These are phyloP conservation scores for Trichophyton mentagrophytes DNA, from an alignment of 2,329 filamentous ascomycete genomes.

Conservation along the genomic window DNA sequence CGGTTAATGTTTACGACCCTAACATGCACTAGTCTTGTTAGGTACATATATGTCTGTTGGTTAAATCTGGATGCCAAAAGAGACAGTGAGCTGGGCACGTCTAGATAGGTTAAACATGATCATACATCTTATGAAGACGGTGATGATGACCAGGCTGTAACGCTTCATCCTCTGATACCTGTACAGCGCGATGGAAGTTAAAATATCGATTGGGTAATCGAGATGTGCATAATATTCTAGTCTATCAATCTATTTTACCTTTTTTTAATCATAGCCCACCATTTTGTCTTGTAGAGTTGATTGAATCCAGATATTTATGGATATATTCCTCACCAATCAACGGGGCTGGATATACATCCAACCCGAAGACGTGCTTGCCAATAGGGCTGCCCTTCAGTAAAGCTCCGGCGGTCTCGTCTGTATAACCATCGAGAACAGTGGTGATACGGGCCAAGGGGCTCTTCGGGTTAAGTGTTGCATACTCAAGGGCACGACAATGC, in stretches of 20 bases:
- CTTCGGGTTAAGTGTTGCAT: not conserved
- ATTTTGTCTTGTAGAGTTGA: not conserved
- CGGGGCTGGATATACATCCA: not conserved
- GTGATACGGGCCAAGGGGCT: not conserved
- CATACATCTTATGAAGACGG: too few relatives aligned
- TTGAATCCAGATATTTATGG: not conserved
- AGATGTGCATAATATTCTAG: not conserved
- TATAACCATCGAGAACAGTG: constrained; percentile 1
- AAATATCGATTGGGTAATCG: not conserved
- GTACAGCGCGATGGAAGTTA: too few relatives aligned
- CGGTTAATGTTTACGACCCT: constrained; percentile 25
- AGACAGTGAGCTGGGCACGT: too few relatives aligned
- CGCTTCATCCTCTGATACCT: too few relatives aligned
- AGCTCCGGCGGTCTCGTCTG: not conserved
- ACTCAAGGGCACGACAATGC: not conserved
- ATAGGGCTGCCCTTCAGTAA: not conserved
- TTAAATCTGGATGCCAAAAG: not conserved
- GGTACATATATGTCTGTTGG: not conserved
- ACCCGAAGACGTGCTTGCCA: not conserved
- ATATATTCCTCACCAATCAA: not conserved
- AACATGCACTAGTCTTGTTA: constrained; percentile 15
- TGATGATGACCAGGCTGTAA: too few relatives aligned
- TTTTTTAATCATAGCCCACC: not conserved
- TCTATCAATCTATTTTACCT: not conserved
- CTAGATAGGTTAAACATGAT: too few relatives aligned